phyloP scores from a whole-genome alignment of 352 stramenopile genomes.

The Globisporangium recalcitrans region DNA sequence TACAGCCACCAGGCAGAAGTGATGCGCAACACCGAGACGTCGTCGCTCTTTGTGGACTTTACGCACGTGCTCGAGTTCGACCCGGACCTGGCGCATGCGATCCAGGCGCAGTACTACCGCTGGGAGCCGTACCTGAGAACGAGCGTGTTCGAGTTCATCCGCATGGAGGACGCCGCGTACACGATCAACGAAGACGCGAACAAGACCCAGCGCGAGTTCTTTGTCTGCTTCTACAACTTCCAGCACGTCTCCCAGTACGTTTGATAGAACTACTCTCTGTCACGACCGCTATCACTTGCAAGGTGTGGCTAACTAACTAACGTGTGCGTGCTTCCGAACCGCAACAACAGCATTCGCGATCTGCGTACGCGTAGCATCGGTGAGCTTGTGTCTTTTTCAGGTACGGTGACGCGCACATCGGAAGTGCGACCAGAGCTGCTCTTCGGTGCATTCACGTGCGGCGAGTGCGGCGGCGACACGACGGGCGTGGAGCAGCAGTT shows the following conservation, averaged over 20 bases:
- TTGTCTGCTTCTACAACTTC: slow-evolving; percentile 90
- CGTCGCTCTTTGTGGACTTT: slow-evolving; percentile 86
- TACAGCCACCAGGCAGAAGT: slow-evolving; percentile 84
- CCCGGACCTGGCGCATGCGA: slow-evolving; percentile 67
- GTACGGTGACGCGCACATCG: slow-evolving; percentile 96
- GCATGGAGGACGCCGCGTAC: slow-evolving; percentile 67
- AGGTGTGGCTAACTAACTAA: background rate
- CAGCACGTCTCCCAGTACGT: slow-evolving; percentile 78
- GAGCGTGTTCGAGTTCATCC: slow-evolving; percentile 77
- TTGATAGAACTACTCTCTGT: background rate
- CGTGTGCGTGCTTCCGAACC: background rate
- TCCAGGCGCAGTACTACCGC: slow-evolving; percentile 84
- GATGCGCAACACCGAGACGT: slow-evolving; percentile 85
- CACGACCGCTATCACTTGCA: background rate
- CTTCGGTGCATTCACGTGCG: slow-evolving; percentile 93
- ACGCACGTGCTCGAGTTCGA: slow-evolving; percentile 82
- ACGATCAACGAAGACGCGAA: slow-evolving; percentile 77
- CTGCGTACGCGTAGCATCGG: slow-evolving; percentile 92
- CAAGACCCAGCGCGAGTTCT: slow-evolving; percentile 79
- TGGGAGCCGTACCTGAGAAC: slow-evolving; percentile 76
- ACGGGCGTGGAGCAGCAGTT: slow-evolving; percentile 97
- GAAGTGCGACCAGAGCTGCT: slow-evolving; percentile 98
- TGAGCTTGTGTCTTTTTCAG: slow-evolving; percentile 89
- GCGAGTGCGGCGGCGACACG: slow-evolving; percentile 90
- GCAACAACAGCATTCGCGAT: slow-evolving; percentile 76